Evolutionary conservation across 179 eudicot genomes (phyloP).

Genomic region (Drosera spatulata): DNA sequence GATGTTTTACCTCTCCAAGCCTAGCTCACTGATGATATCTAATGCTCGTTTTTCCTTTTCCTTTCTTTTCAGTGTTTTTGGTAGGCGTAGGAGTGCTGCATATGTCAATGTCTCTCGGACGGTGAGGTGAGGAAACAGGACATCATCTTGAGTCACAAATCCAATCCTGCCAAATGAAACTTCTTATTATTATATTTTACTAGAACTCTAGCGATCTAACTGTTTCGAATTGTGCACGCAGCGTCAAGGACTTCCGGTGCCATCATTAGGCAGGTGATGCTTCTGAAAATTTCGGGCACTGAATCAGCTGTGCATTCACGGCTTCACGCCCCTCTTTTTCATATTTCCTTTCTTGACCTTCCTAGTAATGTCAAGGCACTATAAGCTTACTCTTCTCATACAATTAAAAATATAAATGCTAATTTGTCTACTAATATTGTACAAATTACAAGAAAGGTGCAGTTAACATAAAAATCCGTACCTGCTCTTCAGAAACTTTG

Average conservation of each 20-base stretch:
- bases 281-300: neutral
- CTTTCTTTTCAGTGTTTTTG: conserved; percentile 45
- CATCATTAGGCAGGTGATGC: neutral
- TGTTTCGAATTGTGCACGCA: neutral
- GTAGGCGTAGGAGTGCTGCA: conserved; percentile 65
- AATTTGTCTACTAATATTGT: no score
- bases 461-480: conserved; percentile 1
- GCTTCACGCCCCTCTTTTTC: no score
- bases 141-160: conserved; percentile 93
- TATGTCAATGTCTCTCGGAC: conserved; percentile 75
- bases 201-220: neutral
- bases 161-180: conserved; percentile 60
- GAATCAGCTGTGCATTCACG: no score
- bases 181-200: neutral
- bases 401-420: no score
- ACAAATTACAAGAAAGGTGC: no score
- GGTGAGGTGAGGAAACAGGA: conserved; percentile 86
- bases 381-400: no score
- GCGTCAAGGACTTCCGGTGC: neutral
- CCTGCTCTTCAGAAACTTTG: conserved; percentile 82
- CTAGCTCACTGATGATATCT: conserved; percentile 72
- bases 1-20: conserved; percentile 58
- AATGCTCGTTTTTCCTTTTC: conserved; percentile 70
- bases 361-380: no score
- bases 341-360: no score